These are phyloP conservation scores for Nissolia schottii DNA, from an alignment of 306 rosid genomes.

Conservation along the genomic window DNA sequence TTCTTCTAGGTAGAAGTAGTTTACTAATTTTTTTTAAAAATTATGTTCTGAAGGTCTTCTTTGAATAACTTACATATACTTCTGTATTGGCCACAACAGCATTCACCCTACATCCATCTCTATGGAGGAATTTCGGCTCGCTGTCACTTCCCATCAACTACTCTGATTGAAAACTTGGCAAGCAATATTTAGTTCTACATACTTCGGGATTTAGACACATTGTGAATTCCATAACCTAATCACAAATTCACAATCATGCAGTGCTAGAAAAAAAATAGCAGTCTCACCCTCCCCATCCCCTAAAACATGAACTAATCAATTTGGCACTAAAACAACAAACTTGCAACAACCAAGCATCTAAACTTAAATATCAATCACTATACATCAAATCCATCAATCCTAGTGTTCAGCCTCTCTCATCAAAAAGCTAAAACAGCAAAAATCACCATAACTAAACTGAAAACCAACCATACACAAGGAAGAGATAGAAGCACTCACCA, in stretches of 20 bases:
- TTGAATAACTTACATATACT: background rate
- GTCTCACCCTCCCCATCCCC: background rate
- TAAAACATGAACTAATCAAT: background rate
- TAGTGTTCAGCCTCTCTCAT: background rate
- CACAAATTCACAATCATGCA: background rate
- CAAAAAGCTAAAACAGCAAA: background rate
- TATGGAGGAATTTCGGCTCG: background rate
- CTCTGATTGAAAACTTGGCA: background rate
- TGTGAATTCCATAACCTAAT: background rate
- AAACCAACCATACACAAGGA: background rate
- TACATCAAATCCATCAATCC: conserved; percentile 1
- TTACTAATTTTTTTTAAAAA: background rate
- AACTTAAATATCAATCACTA: background rate
- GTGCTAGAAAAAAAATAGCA: background rate
- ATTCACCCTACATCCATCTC: background rate
- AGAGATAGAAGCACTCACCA: conserved; percentile 41
- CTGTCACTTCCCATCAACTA: background rate
- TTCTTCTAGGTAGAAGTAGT: background rate
- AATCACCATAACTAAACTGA: background rate
- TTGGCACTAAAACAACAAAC: background rate
- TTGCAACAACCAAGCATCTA: background rate
- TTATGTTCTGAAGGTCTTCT: background rate
- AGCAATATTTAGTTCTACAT: background rate
- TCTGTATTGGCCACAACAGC: background rate
- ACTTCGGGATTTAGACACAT: background rate